Evolutionary conservation across 177 flowering plant species (phyloP).

Genomic region (Tripterygium wilfordii): DNA sequence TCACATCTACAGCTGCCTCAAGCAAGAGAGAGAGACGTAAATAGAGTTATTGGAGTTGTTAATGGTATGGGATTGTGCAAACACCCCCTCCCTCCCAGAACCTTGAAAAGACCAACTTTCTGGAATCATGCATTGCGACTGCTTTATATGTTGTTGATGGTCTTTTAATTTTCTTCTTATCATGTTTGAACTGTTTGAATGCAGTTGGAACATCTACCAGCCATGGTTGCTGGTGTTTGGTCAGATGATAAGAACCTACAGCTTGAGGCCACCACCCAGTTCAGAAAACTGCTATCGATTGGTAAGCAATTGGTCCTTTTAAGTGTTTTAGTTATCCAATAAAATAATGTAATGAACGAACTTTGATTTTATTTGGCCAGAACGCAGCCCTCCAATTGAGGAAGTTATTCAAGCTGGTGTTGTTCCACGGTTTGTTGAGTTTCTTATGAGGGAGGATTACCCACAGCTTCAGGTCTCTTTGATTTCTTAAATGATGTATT

Average conservation of each 20-base stretch:
- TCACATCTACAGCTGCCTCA: too few relatives aligned
- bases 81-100: too few relatives aligned
- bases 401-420: constrained; percentile 50
- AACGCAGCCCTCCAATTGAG: constrained; percentile 48
- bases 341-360: not conserved
- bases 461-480: constrained; percentile 41
- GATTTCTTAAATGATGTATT: not conserved
- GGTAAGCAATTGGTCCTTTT: constrained; percentile 17
- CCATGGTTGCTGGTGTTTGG: constrained; percentile 42
- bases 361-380: constrained; percentile 9
- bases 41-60: too few relatives aligned
- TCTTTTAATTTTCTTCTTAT: not conserved
- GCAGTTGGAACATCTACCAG: constrained; percentile 37
- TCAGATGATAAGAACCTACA: constrained; percentile 28
- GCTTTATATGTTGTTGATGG: too few relatives aligned
- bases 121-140: too few relatives aligned
- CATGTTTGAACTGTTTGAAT: too few relatives aligned
- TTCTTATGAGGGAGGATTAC: constrained; percentile 44
- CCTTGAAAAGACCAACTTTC: too few relatives aligned
- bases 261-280: constrained; percentile 43
- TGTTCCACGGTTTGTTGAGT: constrained; percentile 50
- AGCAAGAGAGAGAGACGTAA: too few relatives aligned
- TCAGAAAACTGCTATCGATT: constrained; percentile 43
- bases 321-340: not conserved
- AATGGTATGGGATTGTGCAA: too few relatives aligned